Conservation (phyloP, 75 land plant genomes). For the Adiantum capillusveneris region DNA sequence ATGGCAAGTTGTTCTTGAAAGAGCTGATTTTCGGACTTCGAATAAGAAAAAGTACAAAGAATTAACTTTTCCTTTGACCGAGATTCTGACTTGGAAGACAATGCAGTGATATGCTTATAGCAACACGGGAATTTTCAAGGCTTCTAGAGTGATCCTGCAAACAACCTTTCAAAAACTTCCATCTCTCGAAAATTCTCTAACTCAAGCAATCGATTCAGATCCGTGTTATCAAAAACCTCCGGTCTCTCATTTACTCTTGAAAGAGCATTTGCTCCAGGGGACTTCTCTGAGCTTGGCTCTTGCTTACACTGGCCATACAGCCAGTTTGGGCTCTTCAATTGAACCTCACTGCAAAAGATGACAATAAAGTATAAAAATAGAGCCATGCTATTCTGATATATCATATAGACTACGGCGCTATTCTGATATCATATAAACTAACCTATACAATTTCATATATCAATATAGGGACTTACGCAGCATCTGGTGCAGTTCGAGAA, state of each 20-base stretch:
- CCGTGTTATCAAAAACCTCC: conserved; percentile 6
- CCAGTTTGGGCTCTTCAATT: conserved; percentile 92
- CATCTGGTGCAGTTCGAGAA: conserved; percentile 86
- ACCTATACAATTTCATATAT: too few relatives aligned
- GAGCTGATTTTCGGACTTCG: too few relatives aligned
- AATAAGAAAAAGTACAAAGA: too few relatives aligned
- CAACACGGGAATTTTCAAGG: too few relatives aligned
- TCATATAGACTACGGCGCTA: too few relatives aligned
- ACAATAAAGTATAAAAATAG: not conserved
- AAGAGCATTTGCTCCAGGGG: not conserved
- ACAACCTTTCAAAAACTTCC: conserved; percentile 58
- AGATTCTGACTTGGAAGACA: too few relatives aligned
- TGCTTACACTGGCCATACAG: conserved; percentile 83
- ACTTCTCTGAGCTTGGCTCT: conserved; percentile 32
- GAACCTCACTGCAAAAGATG: conserved; percentile 64
- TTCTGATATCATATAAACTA: too few relatives aligned
- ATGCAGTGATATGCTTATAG: too few relatives aligned
- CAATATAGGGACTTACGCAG: conserved; percentile 51
- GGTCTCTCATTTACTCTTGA: conserved; percentile 8
- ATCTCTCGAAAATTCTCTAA: conserved; percentile 35
- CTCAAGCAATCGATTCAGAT: conserved; percentile 44
- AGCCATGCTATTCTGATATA: not conserved
- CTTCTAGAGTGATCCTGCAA: too few relatives aligned
- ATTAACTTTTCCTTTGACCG: too few relatives aligned
- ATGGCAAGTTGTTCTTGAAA: too few relatives aligned